Percentiles rank a stretch among this genome's conserved stretches.
Evolutionary conservation across 352 stramenopile genomes (phyloP).

Genomic region (Globisporangium emineosum): DNA sequence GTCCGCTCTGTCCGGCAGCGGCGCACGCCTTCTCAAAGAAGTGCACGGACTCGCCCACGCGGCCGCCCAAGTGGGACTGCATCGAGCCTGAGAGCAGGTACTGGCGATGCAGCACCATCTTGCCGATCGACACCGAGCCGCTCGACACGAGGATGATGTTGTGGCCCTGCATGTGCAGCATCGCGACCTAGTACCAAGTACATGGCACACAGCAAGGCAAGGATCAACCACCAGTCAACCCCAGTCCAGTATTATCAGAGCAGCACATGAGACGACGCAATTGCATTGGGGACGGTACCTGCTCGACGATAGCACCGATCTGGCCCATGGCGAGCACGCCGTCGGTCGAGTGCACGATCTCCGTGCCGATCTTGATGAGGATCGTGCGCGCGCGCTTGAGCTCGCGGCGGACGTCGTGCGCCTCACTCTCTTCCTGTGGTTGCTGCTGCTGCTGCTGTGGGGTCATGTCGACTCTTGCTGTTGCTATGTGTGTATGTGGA

Average conservation of each 20-base stretch:
- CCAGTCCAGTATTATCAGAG: background rate
- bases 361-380: conserved; percentile 83
- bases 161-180: conserved; percentile 78
- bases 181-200: conserved; percentile 44
- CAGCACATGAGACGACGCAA: background rate
- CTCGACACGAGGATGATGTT: conserved; percentile 84
- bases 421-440: conserved; percentile 3
- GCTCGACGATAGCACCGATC: conserved; percentile 83
- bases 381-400: conserved; percentile 65
- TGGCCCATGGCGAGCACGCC: conserved; percentile 80
- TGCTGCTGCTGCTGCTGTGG: conserved; percentile 8
- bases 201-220: too few species aligned
- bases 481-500: background rate
- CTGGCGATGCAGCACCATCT: conserved; percentile 78
- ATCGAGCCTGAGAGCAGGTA: conserved; percentile 83
- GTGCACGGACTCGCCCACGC: conserved; percentile 44
- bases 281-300: conserved; percentile 15
- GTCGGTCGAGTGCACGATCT: conserved; percentile 80
- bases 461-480: background rate
- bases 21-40: conserved; percentile 78
- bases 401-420: conserved; percentile 27
- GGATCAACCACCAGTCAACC: too few species aligned
- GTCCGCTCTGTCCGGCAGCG: conserved; percentile 65
- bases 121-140: conserved; percentile 74
- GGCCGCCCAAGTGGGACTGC: conserved; percentile 73